Evolutionary conservation across 2,329 filamentous ascomycete species (phyloP).

Genomic region (Curvularia sp.): DNA sequence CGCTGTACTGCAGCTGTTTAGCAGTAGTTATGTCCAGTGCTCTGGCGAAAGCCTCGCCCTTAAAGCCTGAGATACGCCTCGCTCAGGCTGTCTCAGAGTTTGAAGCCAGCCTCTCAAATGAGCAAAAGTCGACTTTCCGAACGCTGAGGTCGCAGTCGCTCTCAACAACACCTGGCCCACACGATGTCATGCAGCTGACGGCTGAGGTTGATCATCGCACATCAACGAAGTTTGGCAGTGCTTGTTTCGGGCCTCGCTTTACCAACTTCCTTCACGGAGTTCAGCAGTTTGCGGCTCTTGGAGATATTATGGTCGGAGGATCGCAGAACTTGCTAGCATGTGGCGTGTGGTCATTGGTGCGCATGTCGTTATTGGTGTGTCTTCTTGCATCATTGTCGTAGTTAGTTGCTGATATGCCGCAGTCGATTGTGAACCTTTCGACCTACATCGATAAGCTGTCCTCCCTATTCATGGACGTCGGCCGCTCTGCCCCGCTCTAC

Average conservation of each 20-base stretch:
- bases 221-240: slow-evolving; percentile 20
- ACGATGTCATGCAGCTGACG: slow-evolving; percentile 40
- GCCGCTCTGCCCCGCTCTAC: slow-evolving; percentile 50
- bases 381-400: slow-evolving; percentile 30
- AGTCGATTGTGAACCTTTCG: slow-evolving; percentile 45
- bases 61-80: slow-evolving; percentile 26
- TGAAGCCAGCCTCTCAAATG: slow-evolving; percentile 17
- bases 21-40: slow-evolving; percentile 15
- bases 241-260: slow-evolving; percentile 53
- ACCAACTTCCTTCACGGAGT: slow-evolving; percentile 52
- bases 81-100: slow-evolving; percentile 22
- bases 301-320: slow-evolving; percentile 52
- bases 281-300: slow-evolving; percentile 55
- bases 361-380: slow-evolving; percentile 53
- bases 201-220: slow-evolving; percentile 47
- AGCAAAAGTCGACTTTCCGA: slow-evolving; percentile 17
- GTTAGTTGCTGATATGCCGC: slow-evolving; percentile 5
- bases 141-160: slow-evolving; percentile 9
- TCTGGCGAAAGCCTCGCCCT: slow-evolving; percentile 12
- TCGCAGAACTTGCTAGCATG: slow-evolving; percentile 56
- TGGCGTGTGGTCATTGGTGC: slow-evolving; percentile 56
- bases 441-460: slow-evolving; percentile 53
- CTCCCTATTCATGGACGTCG: slow-evolving; percentile 51
- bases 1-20: neutral
- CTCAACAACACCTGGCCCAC: slow-evolving; percentile 3